Evolutionary conservation across 192 early-diverging fungal genomes (phyloP).

Genomic region (Gamsiella multidivaricata): DNA sequence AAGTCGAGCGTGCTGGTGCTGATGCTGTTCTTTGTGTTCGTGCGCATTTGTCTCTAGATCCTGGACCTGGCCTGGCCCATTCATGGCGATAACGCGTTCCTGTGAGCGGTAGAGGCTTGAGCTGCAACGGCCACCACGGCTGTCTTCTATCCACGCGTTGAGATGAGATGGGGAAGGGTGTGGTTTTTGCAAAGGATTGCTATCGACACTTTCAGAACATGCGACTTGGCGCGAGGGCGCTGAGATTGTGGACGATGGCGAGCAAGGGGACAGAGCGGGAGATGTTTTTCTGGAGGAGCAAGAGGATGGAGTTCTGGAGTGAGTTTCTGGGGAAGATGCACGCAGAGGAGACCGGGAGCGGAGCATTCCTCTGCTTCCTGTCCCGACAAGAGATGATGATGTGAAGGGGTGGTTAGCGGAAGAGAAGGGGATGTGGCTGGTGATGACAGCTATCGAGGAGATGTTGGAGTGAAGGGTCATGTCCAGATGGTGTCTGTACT

Average conservation of each 20-base stretch:
- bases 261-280: background rate
- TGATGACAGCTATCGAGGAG: background rate
- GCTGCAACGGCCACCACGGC: background rate
- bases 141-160: too few species aligned
- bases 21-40: conserved; percentile 8
- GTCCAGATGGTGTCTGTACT: background rate
- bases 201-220: background rate
- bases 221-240: background rate
- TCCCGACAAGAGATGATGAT: background rate
- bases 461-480: background rate
- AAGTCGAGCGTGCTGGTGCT: conserved; percentile 20
- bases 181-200: background rate
- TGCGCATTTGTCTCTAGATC: background rate
- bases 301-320: conserved; percentile 3
- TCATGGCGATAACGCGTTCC: background rate
- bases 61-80: conserved; percentile 17
- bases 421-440: background rate
- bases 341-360: background rate
- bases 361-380: conserved; percentile 1
- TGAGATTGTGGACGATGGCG: background rate
- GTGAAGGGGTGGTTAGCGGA: background rate
- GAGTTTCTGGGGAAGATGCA: conserved; percentile 1
- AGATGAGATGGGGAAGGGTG: too few species aligned
- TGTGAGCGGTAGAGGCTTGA: background rate
- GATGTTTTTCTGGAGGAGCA: background rate